Evolutionary conservation across 192 early-diverging fungal genomes (phyloP), one percentile per base, ranked within the genome.

Genomic region (Gamsiella multidivaricata): DNA sequence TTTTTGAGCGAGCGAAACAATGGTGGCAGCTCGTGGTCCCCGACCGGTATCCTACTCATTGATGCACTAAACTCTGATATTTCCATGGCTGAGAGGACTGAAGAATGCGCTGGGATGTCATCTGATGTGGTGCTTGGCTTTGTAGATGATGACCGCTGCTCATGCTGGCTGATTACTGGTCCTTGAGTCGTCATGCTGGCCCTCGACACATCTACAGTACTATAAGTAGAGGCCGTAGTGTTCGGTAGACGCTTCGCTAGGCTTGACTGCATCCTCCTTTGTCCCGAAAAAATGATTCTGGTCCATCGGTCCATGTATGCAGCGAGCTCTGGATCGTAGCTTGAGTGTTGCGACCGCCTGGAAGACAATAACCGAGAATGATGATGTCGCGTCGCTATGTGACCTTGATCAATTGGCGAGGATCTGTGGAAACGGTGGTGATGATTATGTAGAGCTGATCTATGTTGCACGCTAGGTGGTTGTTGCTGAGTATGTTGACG

Each of bases 251-350:
- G 60, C n/a, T 78, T 78, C 10, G 61, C 74, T 15, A 78, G 54
- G 26, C 60, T 69, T 1, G 47, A 78, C 1, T 78, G 45, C 32
- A 26, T 29, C 43, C 66, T 45, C 39, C 61, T 49, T 28, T 69
- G 65, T 29, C 74, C 66, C 22, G 33, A 33, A 5, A 69, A 36
- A 5, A 58, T 31, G n/a, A 46, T 54, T 10, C 60, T 55, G 18
- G 69, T 62, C 74, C 74, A 78, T 5, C 66, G 74, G 31, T 78
- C 60, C 74, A 78, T 78, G 60, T 29, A 69, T 1, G 54, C 60
- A 7, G 61, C 74, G 3, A 78, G 61, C 2, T 69, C 42, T 20
- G 65, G 65, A 51, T 78, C 74, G 34, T 69, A 78, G 12, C 28
- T 23, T 15, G 74, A 68, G 4, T 36, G 31, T 28, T 34, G 32